phyloP scores from a whole-genome alignment of 1,284 basidiomycete genomes.

The Pseudozyma hubeiensis region DNA sequence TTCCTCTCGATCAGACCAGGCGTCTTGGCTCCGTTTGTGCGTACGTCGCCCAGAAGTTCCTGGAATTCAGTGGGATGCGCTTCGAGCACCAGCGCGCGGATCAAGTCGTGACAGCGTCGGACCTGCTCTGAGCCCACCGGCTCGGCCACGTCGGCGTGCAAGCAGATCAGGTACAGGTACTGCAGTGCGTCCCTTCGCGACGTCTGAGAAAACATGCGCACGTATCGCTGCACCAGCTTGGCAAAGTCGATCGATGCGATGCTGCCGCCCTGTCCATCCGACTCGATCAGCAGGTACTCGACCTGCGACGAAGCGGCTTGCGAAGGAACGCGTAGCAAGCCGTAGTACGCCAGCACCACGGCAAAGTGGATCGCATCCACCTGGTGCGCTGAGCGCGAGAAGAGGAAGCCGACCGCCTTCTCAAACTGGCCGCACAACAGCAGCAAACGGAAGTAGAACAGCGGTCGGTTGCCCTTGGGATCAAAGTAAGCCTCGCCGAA shows the following conservation, averaged over 20 bases:
- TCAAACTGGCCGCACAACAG: constrained; percentile 95
- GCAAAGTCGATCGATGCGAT: constrained; percentile 76
- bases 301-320: constrained; percentile 80
- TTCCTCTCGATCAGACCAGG: constrained; percentile 88
- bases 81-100: constrained; percentile 86
- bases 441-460: constrained; percentile 87
- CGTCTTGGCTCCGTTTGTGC: constrained; percentile 87
- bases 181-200: constrained; percentile 93
- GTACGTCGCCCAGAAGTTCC: constrained; percentile 88
- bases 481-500: constrained; percentile 90
- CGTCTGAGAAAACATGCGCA: constrained; percentile 88
- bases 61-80: constrained; percentile 79
- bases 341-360: constrained; percentile 91
- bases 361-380: constrained; percentile 95
- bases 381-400: constrained; percentile 87
- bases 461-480: constrained; percentile 75
- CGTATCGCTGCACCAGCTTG: constrained; percentile 90
- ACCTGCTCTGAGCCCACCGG: constrained; percentile 83
- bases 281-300: constrained; percentile 45
- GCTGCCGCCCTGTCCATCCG: constrained; percentile 41
- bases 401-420: constrained; percentile 88
- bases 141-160: constrained; percentile 76
- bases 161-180: constrained; percentile 90
- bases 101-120: constrained; percentile 85
- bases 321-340: constrained; percentile 84